Conservation (phyloP, 495 filamentous ascomycete species). For the Polyplosphaeria fusca region DNA sequence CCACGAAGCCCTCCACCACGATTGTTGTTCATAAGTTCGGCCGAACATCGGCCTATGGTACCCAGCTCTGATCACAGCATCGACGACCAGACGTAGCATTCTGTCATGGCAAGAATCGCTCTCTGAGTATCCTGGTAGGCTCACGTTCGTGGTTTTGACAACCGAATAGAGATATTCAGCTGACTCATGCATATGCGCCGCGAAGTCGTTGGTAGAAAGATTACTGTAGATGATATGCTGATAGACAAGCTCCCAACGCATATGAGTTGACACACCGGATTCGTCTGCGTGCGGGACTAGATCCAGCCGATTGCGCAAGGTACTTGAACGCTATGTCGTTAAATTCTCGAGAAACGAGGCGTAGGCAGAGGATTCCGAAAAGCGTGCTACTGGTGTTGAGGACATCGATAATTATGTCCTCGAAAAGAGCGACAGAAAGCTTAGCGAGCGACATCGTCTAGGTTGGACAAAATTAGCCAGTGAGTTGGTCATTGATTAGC, state of each 20-base stretch:
- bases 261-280: background rate
- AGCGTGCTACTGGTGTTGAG: background rate
- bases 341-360: background rate
- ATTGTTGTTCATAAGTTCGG: background rate
- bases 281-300: background rate
- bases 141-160: background rate
- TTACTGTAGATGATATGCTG: background rate
- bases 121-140: background rate
- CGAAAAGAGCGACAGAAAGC: background rate
- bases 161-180: background rate
- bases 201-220: background rate
- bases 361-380: background rate
- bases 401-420: background rate
- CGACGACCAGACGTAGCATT: background rate
- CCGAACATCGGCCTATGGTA: constrained; percentile 2
- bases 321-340: background rate
- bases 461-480: background rate
- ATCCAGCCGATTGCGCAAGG: background rate
- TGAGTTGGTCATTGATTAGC: too few species aligned
- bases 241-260: background rate
- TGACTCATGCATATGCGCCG: background rate
- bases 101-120: too few species aligned
- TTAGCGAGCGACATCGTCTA: background rate
- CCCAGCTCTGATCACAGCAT: background rate
- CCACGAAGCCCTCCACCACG: background rate